Conservation (phyloP, 2,329 filamentous ascomycete species). For the Diatrype stigma region DNA sequence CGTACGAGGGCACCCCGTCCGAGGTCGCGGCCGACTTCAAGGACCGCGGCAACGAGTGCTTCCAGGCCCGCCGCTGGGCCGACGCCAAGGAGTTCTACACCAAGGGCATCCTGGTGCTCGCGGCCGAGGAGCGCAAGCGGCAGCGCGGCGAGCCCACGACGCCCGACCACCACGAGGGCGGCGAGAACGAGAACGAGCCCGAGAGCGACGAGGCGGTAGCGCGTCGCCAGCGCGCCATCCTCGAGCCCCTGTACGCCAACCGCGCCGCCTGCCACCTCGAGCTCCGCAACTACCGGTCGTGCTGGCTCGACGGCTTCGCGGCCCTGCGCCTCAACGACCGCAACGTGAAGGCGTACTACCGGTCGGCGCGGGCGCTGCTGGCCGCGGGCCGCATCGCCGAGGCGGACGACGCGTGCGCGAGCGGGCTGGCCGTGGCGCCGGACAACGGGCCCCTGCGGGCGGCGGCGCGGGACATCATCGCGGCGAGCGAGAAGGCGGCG, state of each 20-base stretch:
- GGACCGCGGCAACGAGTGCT: conserved; percentile 87
- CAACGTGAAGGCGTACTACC: conserved; percentile 90
- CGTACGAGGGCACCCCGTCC: conserved; percentile 84
- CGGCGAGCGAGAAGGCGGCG: conserved; percentile 51
- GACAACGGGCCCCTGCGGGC: conserved; percentile 62
- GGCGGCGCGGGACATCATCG: conserved; percentile 60
- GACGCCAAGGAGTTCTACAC: conserved; percentile 91
- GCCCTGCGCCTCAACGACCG: conserved; percentile 72
- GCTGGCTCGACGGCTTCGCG: conserved; percentile 77
- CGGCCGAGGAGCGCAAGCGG: conserved; percentile 56
- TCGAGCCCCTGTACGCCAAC: conserved; percentile 80
- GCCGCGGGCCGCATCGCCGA: conserved; percentile 74
- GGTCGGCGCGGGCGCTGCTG: conserved; percentile 73
- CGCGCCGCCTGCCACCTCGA: conserved; percentile 86
- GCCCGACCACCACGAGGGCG: conserved; percentile 25
- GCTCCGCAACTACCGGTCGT: conserved; percentile 81
- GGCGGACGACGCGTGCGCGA: conserved; percentile 72
- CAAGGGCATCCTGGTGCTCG: conserved; percentile 74
- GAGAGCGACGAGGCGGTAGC: conserved; percentile 48
- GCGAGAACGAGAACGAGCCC: conserved; percentile 45
- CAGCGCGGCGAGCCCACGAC: conserved; percentile 23
- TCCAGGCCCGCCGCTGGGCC: conserved; percentile 65
- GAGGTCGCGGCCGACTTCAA: conserved; percentile 85
- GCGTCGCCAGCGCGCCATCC: conserved; percentile 50
- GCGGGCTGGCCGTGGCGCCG: conserved; percentile 69